Evolutionary conservation across 2,329 filamentous ascomycete species (phyloP), one percentile per base, ranked within the genome.

Genomic region (Neocucurbitaria cava): DNA sequence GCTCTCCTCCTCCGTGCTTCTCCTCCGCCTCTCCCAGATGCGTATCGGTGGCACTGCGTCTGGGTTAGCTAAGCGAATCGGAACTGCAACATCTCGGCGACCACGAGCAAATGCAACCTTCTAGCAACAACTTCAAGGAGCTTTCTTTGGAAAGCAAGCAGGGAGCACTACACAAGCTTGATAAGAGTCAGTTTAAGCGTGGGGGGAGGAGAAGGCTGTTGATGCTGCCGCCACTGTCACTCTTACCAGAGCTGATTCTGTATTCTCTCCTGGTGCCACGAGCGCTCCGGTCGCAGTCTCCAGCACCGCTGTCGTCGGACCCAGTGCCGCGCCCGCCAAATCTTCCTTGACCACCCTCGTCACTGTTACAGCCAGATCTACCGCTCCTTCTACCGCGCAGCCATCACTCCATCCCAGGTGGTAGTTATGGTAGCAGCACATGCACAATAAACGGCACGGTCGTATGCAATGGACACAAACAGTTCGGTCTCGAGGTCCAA

Each of bases 401-500:
- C 61, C 63, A 31, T 54, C n/a, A 41, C 30, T 45, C 51, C 24
- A 38, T 59, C 43, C 44, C 65, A 31, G 45, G 53, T 24, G 44
- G 61, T 31, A 57, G 62, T n/a, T 56, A 58, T 18, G 48, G n/a
- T n/a, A n/a, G 53, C 6, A 45, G 56, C 21, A 65, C 72, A 26
- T 71, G 68, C 65, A 59, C 62, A 13, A 59, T 60, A 15, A 68
- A 78, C 33, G 77, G 77, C 48, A 71, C 72, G 8, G 54, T 76
- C 20, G 62, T 76, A 24, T 81, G 79, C 71, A 78, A 77, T 43
- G 75, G 77, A 31, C 33, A 70, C 6, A 63, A 49, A 5, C 65
- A 77, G 48, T 81, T 78, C 45, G 78, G 77, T 30, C 64, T 81
- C 45, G n/a, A n/a, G n/a, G n/a, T n/a, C n/a, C n/a, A n/a, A n/a